A percentile compares a stretch with the other conserved stretches of the same genome.
These are phyloP conservation scores for Gossypium stocksii DNA, from an alignment of 345 rosid genomes.

Conservation along the genomic window DNA sequence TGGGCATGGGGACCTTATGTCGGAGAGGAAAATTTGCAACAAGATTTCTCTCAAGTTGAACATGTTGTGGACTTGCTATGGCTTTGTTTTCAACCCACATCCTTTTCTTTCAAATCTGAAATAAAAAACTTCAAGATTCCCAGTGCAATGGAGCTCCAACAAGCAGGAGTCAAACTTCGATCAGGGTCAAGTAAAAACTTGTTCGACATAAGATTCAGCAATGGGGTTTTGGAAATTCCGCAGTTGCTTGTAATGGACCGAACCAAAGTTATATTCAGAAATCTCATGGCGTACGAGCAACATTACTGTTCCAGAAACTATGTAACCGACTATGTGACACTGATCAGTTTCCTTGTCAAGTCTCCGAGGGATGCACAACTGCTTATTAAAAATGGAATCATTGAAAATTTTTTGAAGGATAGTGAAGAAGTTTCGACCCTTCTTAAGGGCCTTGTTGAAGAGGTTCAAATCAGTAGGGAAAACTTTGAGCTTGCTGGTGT, in stretches of 20 bases:
- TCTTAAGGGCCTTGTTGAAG: not conserved
- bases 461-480: not conserved
- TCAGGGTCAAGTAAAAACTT: not conserved
- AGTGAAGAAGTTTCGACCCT: not conserved
- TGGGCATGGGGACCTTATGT: not conserved
- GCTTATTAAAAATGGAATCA: not conserved
- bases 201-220: not conserved
- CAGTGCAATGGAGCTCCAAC: not conserved
- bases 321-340: not conserved
- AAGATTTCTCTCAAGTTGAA: not conserved
- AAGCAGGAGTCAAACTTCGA: not conserved
- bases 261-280: not conserved
- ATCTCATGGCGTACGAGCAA: not conserved
- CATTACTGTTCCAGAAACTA: not conserved
- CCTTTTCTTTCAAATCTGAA: not conserved
- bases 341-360: not conserved
- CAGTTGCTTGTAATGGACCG: not conserved
- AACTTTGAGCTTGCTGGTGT: too few species aligned
- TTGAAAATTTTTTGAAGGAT: not conserved
- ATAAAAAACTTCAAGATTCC: not conserved
- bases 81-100: not conserved
- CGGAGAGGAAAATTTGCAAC: not conserved
- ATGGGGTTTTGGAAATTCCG: not conserved
- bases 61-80: not conserved
- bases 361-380: not conserved